These are phyloP conservation scores for Platanus orientalis DNA, from an alignment of 164 flowering plant species.

Conservation along the genomic window DNA sequence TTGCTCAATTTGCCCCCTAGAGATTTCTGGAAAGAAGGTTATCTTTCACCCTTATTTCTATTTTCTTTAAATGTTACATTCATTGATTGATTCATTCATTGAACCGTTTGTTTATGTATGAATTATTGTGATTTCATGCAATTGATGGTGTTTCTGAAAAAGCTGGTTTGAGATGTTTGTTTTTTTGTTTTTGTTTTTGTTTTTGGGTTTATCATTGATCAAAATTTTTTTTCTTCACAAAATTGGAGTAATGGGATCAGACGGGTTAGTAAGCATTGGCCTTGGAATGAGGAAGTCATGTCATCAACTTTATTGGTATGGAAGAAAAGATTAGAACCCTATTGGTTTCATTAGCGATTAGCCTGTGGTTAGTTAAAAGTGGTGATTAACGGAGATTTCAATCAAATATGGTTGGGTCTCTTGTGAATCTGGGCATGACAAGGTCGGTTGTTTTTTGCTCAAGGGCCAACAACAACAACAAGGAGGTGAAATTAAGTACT, in stretches of 20 bases:
- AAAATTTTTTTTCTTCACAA: neutral
- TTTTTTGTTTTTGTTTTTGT: too few relatives aligned
- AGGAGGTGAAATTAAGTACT: neutral
- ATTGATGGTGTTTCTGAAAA: neutral
- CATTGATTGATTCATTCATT: neutral
- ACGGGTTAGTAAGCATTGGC: neutral
- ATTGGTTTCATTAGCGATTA: neutral
- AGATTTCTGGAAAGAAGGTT: slow-evolving; percentile 93
- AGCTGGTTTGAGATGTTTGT: neutral
- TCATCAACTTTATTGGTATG: neutral
- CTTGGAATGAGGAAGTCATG: neutral
- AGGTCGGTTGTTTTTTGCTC: neutral
- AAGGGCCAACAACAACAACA: neutral
- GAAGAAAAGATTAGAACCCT: too few relatives aligned
- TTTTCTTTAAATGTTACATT: neutral
- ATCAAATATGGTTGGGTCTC: neutral
- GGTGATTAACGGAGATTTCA: neutral
- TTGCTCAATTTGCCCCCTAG: slow-evolving; percentile 66
- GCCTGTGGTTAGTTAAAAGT: too few relatives aligned
- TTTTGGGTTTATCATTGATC: neutral
- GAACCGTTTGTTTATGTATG: too few relatives aligned
- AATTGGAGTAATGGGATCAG: neutral
- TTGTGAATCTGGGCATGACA: neutral
- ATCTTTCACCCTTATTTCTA: neutral
- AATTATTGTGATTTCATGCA: neutral